Conservation (phyloP, 139 green algal genomes). For the Closterium sp. region DNA sequence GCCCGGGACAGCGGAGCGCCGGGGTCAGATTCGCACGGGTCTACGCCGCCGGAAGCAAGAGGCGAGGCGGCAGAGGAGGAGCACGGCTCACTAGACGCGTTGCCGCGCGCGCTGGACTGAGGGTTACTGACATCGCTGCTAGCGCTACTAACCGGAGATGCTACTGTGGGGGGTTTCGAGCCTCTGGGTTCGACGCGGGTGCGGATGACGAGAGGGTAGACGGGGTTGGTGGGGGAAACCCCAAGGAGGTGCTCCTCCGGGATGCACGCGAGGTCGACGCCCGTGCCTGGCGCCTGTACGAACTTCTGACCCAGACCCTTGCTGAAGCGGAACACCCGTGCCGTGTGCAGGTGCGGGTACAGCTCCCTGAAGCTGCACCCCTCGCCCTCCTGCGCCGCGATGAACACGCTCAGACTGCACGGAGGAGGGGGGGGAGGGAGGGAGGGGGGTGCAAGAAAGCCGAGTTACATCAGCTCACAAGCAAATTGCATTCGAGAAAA, state of each 20-base stretch:
- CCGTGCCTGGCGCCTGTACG: slow-evolving; percentile 25
- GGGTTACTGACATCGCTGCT: background rate
- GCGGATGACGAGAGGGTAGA: slow-evolving; percentile 36
- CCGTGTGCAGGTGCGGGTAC: slow-evolving; percentile 9
- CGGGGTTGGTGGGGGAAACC: background rate
- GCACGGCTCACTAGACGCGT: slow-evolving; percentile 53
- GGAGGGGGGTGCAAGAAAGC: no score
- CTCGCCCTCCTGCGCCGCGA: slow-evolving; percentile 35
- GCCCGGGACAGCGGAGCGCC: slow-evolving; percentile 58
- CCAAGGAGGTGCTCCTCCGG: slow-evolving; percentile 10
- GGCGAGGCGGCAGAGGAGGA: no score
- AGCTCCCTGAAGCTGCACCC: slow-evolving; percentile 19
- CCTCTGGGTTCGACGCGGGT: slow-evolving; percentile 16
- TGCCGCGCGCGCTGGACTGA: background rate
- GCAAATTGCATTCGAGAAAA: no score
- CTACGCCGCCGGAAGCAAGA: background rate
- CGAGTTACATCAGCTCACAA: no score
- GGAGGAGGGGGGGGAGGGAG: background rate
- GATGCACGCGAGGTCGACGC: slow-evolving; percentile 30
- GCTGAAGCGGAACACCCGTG: slow-evolving; percentile 2
- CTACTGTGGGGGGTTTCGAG: background rate
- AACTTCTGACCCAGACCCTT: slow-evolving; percentile 46
- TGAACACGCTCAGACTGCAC: slow-evolving; percentile 41
- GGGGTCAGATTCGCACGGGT: background rate
- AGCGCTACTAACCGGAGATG: background rate